Conservation (phyloP, 108 stramenopile genomes). For the Chaetoceros muelleri region DNA sequence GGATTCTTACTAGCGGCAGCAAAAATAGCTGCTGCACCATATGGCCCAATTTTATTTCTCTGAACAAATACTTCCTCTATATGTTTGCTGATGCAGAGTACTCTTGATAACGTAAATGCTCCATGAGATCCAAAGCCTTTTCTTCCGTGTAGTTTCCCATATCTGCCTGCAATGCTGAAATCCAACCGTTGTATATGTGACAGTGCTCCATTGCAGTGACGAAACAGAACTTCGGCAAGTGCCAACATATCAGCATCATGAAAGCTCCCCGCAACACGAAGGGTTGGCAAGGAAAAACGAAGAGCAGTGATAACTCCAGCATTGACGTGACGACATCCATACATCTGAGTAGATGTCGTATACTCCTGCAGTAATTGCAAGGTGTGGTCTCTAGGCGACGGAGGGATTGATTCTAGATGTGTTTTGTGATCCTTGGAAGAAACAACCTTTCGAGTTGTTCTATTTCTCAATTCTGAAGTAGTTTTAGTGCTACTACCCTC, state of each 20-base stretch:
- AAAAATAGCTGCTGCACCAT: conserved; percentile 63
- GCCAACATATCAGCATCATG: conserved; percentile 81
- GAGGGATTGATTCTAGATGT: background rate
- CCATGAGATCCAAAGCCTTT: conserved; percentile 64
- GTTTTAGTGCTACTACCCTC: background rate
- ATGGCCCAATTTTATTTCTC: conserved; percentile 66
- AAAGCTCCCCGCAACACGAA: conserved; percentile 56
- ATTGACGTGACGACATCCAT: conserved; percentile 43
- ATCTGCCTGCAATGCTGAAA: conserved; percentile 38
- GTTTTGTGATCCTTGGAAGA: background rate
- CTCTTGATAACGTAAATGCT: conserved; percentile 56
- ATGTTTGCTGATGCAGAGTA: conserved; percentile 34
- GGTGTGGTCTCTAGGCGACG: background rate
- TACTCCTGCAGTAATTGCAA: conserved; percentile 24
- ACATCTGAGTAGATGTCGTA: conserved; percentile 44
- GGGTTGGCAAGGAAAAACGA: conserved; percentile 46
- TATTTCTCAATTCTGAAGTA: background rate
- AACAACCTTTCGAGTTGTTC: background rate
- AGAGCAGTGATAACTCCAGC: conserved; percentile 55
- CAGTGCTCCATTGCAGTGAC: conserved; percentile 52
- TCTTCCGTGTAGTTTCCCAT: conserved; percentile 32
- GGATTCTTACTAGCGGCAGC: conserved; percentile 40
- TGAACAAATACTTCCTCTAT: conserved; percentile 52
- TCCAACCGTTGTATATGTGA: conserved; percentile 47
- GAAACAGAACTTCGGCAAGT: conserved; percentile 46